Conservation (phyloP, 2,329 filamentous ascomycete species). For the Teratosphaeria pseudoeucalypti region DNA sequence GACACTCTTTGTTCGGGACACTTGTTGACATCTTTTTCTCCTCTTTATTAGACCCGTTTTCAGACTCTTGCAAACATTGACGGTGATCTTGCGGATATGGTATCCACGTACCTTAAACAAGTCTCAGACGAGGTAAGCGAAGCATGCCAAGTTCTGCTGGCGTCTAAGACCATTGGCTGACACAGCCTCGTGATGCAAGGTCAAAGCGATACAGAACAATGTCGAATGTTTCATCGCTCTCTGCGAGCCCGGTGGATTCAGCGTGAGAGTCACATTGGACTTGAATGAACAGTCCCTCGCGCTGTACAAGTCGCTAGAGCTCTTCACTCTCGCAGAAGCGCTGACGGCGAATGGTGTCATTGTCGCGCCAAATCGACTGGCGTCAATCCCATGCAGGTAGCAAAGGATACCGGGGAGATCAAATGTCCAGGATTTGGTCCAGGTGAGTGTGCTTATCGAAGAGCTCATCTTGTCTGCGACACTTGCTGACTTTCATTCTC, state of each 20-base stretch:
- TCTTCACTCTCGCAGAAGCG: background rate
- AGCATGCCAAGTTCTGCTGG: background rate
- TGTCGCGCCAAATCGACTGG: background rate
- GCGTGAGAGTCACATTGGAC: background rate
- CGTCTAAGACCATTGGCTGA: background rate
- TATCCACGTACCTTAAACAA: background rate
- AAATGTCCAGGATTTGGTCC: background rate
- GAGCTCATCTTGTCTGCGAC: background rate
- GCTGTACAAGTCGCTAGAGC: background rate
- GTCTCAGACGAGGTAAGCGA: background rate
- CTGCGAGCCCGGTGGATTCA: background rate
- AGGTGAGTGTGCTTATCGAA: background rate
- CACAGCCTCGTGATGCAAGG: background rate
- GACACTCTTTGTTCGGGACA: background rate
- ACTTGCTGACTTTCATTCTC: background rate
- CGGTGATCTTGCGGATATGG: background rate
- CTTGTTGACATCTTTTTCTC: background rate
- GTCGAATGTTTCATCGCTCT: background rate
- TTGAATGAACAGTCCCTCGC: background rate
- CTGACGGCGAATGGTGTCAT: background rate
- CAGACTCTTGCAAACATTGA: background rate
- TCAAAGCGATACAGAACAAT: background rate
- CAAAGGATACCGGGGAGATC: background rate
- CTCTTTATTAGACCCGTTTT: background rate
- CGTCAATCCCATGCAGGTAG: background rate